phyloP scores from a whole-genome alignment of 345 rosid species.

The Eucalyptus coolabah region DNA sequence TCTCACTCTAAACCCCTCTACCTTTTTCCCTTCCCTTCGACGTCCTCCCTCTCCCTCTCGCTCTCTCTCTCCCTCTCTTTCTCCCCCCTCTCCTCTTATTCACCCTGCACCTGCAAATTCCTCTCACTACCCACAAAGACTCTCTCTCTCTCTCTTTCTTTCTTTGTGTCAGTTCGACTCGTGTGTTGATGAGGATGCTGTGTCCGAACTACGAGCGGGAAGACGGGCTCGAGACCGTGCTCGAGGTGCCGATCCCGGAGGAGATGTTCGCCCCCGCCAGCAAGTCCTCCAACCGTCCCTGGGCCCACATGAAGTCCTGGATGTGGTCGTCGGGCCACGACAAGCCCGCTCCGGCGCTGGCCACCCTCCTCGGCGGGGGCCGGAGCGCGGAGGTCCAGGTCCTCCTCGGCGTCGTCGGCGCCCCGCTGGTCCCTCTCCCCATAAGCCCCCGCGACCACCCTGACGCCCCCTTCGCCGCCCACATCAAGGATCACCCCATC shows the following conservation, averaged over 20 bases:
- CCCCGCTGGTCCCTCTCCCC: slow-evolving; percentile 90
- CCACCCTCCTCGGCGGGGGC: slow-evolving; percentile 34
- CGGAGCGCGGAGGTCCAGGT: slow-evolving; percentile 73
- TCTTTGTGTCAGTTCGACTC: background rate
- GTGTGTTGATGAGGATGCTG: slow-evolving; percentile 63
- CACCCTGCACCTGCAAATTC: background rate
- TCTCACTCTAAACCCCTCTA: background rate
- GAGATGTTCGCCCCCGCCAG: slow-evolving; percentile 46
- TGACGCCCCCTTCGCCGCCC: slow-evolving; percentile 30
- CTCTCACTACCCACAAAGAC: background rate
- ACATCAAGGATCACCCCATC: slow-evolving; percentile 7
- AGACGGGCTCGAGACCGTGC: slow-evolving; percentile 90
- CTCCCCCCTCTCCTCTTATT: background rate
- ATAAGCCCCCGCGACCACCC: slow-evolving; percentile 19
- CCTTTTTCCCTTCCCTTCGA: background rate
- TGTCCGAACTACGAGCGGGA: slow-evolving; percentile 81
- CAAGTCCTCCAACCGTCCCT: slow-evolving; percentile 15
- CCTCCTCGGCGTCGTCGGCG: slow-evolving; percentile 88
- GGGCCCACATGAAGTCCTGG: slow-evolving; percentile 85
- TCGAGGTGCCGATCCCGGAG: slow-evolving; percentile 95
- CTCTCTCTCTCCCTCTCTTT: background rate
- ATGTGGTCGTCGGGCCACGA: slow-evolving; percentile 36
- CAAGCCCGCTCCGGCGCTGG: slow-evolving; percentile 14
- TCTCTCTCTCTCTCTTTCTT: background rate
- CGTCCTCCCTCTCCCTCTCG: background rate